Percentiles rank a stretch among this genome's conserved stretches.
Evolutionary conservation across 495 filamentous ascomycete species (phyloP).

Genomic region (Aspergillus nidulans): DNA sequence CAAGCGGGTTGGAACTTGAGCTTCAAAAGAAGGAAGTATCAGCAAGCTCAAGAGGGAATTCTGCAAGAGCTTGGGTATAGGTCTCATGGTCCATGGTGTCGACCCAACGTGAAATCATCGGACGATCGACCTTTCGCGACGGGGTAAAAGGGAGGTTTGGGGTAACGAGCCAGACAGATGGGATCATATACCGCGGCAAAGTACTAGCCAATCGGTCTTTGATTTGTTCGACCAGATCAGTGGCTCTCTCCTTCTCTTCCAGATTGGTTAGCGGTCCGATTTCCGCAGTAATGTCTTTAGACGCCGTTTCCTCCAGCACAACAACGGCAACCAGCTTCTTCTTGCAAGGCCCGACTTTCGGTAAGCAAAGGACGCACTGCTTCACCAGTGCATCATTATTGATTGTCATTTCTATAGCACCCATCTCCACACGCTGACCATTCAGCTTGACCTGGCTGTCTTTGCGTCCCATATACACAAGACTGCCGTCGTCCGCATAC

Average conservation of each 20-base stretch:
- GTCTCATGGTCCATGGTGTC: not conserved
- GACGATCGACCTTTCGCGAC: not conserved
- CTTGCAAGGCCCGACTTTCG: not conserved
- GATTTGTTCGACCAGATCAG: not conserved
- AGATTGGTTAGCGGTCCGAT: not conserved
- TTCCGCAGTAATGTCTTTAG: too few relatives aligned
- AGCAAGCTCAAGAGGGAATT: not conserved
- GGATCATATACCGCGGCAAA: not conserved
- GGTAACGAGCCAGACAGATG: not conserved
- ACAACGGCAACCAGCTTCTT: not conserved
- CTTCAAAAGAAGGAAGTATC: not conserved
- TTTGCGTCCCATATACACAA: conserved; percentile 19
- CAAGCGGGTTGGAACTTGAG: not conserved
- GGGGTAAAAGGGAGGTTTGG: not conserved
- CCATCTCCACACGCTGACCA: conserved; percentile 39
- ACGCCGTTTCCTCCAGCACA: not conserved
- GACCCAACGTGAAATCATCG: not conserved
- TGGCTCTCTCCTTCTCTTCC: too few relatives aligned
- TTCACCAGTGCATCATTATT: not conserved
- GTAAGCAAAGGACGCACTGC: not conserved
- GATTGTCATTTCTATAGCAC: conserved; percentile 30
- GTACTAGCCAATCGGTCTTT: not conserved
- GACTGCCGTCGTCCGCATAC: conserved; percentile 8
- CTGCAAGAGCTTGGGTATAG: not conserved
- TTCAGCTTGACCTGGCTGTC: conserved; percentile 44